Evolutionary conservation across 345 rosid genomes (phyloP).

Genomic region (Gossypium herbaceum): DNA sequence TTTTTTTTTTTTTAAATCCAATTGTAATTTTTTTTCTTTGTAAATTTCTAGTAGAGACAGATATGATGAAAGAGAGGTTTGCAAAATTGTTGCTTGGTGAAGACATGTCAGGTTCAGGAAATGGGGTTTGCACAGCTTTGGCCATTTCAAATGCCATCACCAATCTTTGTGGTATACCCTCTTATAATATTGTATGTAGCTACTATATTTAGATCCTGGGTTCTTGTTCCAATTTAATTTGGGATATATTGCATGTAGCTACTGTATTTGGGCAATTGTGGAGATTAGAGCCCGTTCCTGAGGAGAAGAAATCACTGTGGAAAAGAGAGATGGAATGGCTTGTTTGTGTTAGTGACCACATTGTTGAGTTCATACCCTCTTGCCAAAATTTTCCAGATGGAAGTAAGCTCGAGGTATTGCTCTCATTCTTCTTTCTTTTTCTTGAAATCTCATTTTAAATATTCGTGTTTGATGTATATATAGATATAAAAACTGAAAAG

Average conservation of each 20-base stretch:
- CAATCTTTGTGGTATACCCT: slow-evolving; percentile 68
- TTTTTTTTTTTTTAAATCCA: not conserved
- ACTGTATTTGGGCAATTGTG: slow-evolving; percentile 6
- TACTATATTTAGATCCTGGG: not conserved
- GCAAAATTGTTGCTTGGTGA: slow-evolving; percentile 92
- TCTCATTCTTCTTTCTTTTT: not conserved
- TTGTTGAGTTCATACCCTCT: slow-evolving; percentile 86
- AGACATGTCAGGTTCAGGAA: slow-evolving; percentile 97
- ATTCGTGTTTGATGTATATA: not conserved
- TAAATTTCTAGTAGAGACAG: slow-evolving; percentile 41
- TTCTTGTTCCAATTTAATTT: no score
- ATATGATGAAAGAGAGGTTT: slow-evolving; percentile 96
- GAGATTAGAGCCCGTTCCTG: not conserved
- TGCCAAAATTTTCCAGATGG: slow-evolving; percentile 91
- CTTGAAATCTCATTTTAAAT: not conserved
- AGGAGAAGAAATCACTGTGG: slow-evolving; percentile 8
- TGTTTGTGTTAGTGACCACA: slow-evolving; percentile 74
- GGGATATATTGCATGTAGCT: not conserved
- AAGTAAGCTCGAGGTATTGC: slow-evolving; percentile 73
- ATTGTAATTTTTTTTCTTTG: slow-evolving; percentile 1
- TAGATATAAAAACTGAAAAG: not conserved
- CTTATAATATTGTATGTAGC: not conserved
- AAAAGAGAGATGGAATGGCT: slow-evolving; percentile 29
- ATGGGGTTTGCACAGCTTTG: slow-evolving; percentile 83
- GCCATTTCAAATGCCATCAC: slow-evolving; percentile 94